Base-by-base conservation (phyloP, 2,329 filamentous ascomycete species). In the Trichoderma atroviride region DNA sequence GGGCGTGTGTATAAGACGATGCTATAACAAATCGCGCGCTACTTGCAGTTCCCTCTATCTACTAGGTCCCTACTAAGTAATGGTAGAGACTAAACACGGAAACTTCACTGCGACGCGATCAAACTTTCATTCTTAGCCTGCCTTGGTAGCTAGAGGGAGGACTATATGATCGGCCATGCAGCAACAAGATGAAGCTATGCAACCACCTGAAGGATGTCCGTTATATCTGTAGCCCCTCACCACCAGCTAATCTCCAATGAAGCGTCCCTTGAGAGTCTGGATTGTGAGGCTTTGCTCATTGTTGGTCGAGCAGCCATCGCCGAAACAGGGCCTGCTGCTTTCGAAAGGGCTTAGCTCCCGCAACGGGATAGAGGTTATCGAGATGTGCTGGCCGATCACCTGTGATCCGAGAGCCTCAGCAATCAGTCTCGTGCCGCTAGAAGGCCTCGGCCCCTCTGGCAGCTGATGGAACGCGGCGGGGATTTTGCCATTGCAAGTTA, bases 341-440 rank as follows among this genome's bases (percentile, higher is more conserved):
- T 50, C 22, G 53, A 66, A 35, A 50, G 62, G 40, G 35, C n/a
- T 57, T 57, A 66, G 61, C 50, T 52, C 52, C 35, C 24, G 35
- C 43, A 24, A 50, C 22, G 22, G 47, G 47, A 50, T 50, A 24
- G 47, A 65, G 37, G 22, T 27, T 50, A 66, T 50, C 53, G 27
- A 57, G 62, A 66, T 66, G 58, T 66, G 37, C 62, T 66, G 62
- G 53, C 19, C 62, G 62, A 66, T 66, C 60, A 24, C 43, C 27
- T 22, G 9, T 57, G 52, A 29, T 16, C 52, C 40, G 19, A 27
- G 52, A 55, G 27, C 55, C n/a, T n/a, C 29, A 35, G 53, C 16
- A 4, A 6, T 29, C n/a, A 14, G 55, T 33, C 19, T 14, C 13
- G n/a, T 29, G 11, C 24, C 16, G 33, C 27, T 55, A 24, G 50